These are phyloP conservation scores for Geranium brycei DNA, from an alignment of 345 rosid genomes.

Conservation along the genomic window DNA sequence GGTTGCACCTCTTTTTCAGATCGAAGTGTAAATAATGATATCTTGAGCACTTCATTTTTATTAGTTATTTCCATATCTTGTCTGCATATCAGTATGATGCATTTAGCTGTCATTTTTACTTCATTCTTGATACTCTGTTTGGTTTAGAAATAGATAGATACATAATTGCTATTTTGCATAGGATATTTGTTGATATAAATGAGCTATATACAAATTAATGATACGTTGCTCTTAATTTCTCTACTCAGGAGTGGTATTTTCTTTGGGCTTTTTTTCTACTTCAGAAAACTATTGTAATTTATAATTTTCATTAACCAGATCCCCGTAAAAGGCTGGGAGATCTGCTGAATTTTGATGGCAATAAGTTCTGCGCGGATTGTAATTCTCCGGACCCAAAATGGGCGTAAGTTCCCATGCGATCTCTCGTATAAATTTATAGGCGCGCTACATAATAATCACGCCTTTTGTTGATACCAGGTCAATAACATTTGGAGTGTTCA, in stretches of 20 bases:
- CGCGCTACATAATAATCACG: background rate
- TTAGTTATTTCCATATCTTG: background rate
- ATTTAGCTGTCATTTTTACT: too few relatives aligned
- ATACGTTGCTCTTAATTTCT: too few relatives aligned
- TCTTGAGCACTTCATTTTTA: too few relatives aligned
- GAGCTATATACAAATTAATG: too few relatives aligned
- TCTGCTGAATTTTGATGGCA: conserved; percentile 38
- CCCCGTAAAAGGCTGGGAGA: conserved; percentile 44
- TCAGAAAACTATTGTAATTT: background rate
- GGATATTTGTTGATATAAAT: too few relatives aligned
- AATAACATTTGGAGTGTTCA: conserved; percentile 57
- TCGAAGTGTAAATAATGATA: background rate
- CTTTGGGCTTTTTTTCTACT: too few relatives aligned
- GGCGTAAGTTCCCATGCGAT: conserved; percentile 49
- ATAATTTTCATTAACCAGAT: conserved; percentile 22
- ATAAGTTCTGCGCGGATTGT: conserved; percentile 78
- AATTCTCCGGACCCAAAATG: conserved; percentile 90
- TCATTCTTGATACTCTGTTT: too few relatives aligned
- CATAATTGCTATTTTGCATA: too few relatives aligned
- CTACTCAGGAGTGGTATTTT: too few relatives aligned
- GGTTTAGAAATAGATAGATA: too few relatives aligned
- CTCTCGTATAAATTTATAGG: too few relatives aligned
- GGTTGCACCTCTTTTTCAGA: background rate
- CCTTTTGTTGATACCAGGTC: conserved; percentile 45
- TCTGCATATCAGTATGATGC: too few relatives aligned